Evolutionary conservation across 1,284 basidiomycete species (phyloP), one percentile per base, ranked within the genome.

Genomic region (Kwoniella shivajii): DNA sequence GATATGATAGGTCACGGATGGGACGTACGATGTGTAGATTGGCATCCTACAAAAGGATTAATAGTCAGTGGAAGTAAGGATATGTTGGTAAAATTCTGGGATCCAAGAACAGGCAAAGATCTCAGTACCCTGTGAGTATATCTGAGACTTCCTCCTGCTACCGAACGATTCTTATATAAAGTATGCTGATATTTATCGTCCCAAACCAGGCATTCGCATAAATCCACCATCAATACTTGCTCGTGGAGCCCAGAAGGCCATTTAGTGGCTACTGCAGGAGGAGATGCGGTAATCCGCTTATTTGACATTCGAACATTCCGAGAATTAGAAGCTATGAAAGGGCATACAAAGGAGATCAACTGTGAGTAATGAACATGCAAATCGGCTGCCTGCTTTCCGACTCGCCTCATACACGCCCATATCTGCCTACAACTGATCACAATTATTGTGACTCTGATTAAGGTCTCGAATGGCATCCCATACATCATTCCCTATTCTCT

Each of bases 21-120:
- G 94, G 95, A 99, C 71, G 95, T 98, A 27, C 91, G 95, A 73
- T 97, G 93, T 67, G 91, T 98, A 1, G 90, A 97, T 79, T 99
- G 95, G 95, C 95, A 99, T 78, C 91, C 92, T 4, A 92, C 88
- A 3, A 97, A 98, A 77, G 94, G 95, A 3, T 81, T 99, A 6
- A 84, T 99, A 18, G 92, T 90, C 2, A 92, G 90, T 1, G 95
- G 96, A 26, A 90, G 89, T 71, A 98, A 98, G 78, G 96, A 99
- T 77, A 97, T 98, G 77, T 85, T 93, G 65, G 92, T 99, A 78
- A 99, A 98, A 72, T 98, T 99, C 77, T 99, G 95, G 95, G 95
- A 99, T 78, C 96, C 95, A 6, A 83, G 93, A 41, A 90, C 89
- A 9, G 89, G 88, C 34, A 91, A 89, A 5, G 86, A 88, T 34